Conservation (phyloP, 768 basidiomycete species). For the Rhodotorula paludigena region DNA sequence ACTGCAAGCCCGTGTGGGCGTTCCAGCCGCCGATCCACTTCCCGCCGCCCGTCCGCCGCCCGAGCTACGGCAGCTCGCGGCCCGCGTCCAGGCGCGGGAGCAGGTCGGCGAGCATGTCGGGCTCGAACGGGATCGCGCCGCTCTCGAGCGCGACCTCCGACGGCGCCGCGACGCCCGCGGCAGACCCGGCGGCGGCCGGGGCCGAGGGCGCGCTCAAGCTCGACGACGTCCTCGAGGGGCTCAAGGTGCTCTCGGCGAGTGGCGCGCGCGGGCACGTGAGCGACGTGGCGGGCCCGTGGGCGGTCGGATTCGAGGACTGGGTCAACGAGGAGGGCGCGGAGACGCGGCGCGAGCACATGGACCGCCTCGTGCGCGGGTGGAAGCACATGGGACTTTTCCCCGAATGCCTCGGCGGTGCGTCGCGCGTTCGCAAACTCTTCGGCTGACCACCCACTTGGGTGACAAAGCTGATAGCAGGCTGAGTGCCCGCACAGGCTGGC, state of each 20-base stretch:
- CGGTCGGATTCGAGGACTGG: constrained; percentile 39
- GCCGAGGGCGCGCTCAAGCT: neutral
- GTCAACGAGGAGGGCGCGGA: constrained; percentile 35
- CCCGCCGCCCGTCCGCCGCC: constrained; percentile 2
- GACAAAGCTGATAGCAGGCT: no score
- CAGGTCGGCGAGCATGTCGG: constrained; percentile 1
- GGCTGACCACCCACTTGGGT: no score
- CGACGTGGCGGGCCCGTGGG: constrained; percentile 13
- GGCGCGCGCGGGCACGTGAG: neutral
- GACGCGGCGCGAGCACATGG: constrained; percentile 39
- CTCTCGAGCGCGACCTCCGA: neutral
- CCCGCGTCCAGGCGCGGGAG: constrained; percentile 43
- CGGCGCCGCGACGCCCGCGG: neutral
- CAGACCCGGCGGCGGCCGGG: neutral
- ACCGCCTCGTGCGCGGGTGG: constrained; percentile 45
- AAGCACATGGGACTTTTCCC: constrained; percentile 45
- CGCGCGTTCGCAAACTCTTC: neutral
- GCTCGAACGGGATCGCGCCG: no score
- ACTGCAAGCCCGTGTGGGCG: constrained; percentile 56
- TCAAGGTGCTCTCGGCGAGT: neutral
- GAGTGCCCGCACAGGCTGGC: constrained; percentile 64
- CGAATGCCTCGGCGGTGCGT: constrained; percentile 46
- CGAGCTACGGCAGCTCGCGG: neutral
- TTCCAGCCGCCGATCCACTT: constrained; percentile 45
- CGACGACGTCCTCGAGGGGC: neutral